Percentiles rank a stretch among this genome's conserved stretches.
These are phyloP conservation scores for Porphyrellus sp. DNA, from an alignment of 1,284 basidiomycete genomes.

Conservation along the genomic window DNA sequence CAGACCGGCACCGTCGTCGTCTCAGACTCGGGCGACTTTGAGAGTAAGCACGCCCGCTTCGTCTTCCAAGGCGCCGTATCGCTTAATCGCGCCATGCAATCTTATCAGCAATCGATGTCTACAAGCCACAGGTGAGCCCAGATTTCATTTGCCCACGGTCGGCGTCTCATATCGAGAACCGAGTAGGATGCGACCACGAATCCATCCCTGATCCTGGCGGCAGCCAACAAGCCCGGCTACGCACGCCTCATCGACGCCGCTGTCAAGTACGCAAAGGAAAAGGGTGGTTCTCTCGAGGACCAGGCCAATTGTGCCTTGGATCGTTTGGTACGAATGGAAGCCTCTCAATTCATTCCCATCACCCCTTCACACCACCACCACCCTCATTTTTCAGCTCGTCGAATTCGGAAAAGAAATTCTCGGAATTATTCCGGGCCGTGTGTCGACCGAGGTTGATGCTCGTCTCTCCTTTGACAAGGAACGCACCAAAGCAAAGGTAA, in stretches of 20 bases:
- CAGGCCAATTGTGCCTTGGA: conserved; percentile 82
- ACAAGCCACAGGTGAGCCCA: conserved; percentile 79
- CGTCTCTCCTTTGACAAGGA: conserved; percentile 95
- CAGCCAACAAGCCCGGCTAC: conserved; percentile 89
- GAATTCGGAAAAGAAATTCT: conserved; percentile 97
- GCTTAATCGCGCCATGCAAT: conserved; percentile 13
- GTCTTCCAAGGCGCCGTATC: too few species aligned
- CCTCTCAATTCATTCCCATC: conserved; percentile 6
- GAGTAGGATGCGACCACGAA: conserved; percentile 89
- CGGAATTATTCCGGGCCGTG: conserved; percentile 93
- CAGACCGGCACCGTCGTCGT: conserved; percentile 92
- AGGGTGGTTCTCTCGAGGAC: conserved; percentile 70
- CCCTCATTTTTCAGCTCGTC: conserved; percentile 62
- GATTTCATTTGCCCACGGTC: conserved; percentile 9
- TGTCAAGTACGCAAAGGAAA: conserved; percentile 77
- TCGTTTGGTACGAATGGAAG: conserved; percentile 65
- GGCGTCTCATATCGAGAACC: conserved; percentile 8
- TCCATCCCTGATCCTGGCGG: conserved; percentile 90
- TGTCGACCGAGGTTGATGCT: conserved; percentile 99
- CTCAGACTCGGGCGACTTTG: conserved; percentile 89
- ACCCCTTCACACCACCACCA: conserved; percentile 9
- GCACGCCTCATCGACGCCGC: conserved; percentile 82
- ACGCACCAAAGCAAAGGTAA: conserved; percentile 82
- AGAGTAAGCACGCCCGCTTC: conserved; percentile 58
- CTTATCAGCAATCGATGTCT: conserved; percentile 74